Base-by-base conservation (phyloP, 2,329 filamentous ascomycete genomes). In the Kalmusia sp. region DNA sequence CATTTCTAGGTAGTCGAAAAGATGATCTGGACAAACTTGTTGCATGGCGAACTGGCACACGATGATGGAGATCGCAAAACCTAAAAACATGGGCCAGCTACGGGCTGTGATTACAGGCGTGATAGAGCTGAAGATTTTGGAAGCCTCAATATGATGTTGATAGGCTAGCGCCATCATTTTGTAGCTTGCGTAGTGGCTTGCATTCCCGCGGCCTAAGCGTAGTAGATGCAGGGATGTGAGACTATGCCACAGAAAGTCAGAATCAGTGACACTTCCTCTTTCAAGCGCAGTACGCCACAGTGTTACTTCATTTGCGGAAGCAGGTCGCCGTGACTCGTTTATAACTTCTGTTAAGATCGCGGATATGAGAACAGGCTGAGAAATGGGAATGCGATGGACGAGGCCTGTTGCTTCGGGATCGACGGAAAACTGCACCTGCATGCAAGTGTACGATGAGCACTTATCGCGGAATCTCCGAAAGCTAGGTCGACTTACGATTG, bases 11-110 rank as follows among this genome's bases (percentile, higher is more conserved):
- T 52, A 41, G 24, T 47, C 43, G 25, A 52, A 52, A 9, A 35
- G 21, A 7, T 7, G 14, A 1, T 38, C 30, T 4, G 34, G 49
- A 28, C 49, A 51, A 9, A 15, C 38, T 3, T 41, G 19, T 24
- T 51, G 49, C n/a, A 30, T 41, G n/a, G 33, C 49, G 12, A 52
- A 41, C 6, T 52, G 41, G 21, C 45, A 52, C 8, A 52, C 31
- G 17, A 52, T 30, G 8, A 52, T 17, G 6, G 41, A 35, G 8
- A 30, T 21, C 19, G 21, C 49, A 21, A 52, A 52, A 2, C 21
- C 21, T 11, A 47, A 15, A 24, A 47, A 28, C 6, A 27, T 27
- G 11, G 28, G 15, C 49, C 49, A 52, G 22, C 47, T 47, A 6
- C 12, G 15, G 6, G 14, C 19, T 6, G 27, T 33, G 49, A 47